Base-by-base conservation (phyloP, 2,329 filamentous ascomycete species). In the Fusarium beomiforme region DNA sequence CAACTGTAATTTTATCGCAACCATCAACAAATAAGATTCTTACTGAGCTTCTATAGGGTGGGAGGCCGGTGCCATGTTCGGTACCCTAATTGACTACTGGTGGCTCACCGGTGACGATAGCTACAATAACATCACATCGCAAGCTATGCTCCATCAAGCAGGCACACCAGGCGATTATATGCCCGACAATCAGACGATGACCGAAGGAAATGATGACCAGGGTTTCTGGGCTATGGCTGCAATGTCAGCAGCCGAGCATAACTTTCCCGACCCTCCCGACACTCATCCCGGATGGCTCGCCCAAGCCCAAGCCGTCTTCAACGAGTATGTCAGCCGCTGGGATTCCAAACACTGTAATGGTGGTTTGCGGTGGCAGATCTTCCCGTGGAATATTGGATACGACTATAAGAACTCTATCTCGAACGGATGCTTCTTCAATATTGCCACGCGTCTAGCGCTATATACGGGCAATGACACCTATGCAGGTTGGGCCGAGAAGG, bases 331-430 rank as follows among this genome's bases (percentile, higher is more conserved):
- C 4, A 80, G 81, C n/a, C 88, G 93, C 24, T 95, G 93, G 91
- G 90, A 96, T 73, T 82, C 81, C 4, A 75, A 81, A 0, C 69
- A 78, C 57, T 97, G 94, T 79, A 84, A 82, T 51, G 94, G 94
- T 55, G 94, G 94, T 13, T 81, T 97, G 71, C 89, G 91, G 70
- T 97, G 94, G 94, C 93, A 97, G 82, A 92, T 97, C 67, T 95
- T 91, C 82, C 85, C 88, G 16, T 92, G 91, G 82, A 94, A 94
- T 82, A 88, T 85, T 60, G 93, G 93, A 50, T 91, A 84, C 81
- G 84, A 87, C 79, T 91, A 91, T 83, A 91, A 92, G 77, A 92
- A 92, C 81, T 85, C 87, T 26, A 90, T 92, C 72, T 88, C 89
- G 49, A 92, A 92, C 81, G 90, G 90, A 8, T 90, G 89, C 79